Conservation (phyloP, 176 grass and related monocot genomes). For the Oryza rufipogon region DNA sequence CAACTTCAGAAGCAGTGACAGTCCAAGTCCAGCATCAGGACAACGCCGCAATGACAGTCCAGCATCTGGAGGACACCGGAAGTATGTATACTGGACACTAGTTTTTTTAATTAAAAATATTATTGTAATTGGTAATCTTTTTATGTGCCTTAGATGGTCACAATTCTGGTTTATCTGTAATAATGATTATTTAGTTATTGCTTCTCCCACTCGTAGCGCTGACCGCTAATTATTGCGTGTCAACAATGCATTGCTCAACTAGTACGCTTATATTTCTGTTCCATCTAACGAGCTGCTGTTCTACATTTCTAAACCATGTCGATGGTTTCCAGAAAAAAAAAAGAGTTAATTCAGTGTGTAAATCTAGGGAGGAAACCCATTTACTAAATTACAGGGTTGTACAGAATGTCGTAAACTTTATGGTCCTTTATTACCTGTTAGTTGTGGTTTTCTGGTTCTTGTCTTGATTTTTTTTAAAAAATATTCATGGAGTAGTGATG, state of each 20-base stretch:
- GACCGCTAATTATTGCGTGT: too few relatives aligned
- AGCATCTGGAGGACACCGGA: conserved; percentile 39
- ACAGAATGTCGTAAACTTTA: background rate
- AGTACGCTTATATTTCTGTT: too few relatives aligned
- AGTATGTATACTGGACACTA: conserved; percentile 42
- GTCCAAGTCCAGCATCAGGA: conserved; percentile 41
- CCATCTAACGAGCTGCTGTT: too few relatives aligned
- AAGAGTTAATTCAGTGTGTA: background rate
- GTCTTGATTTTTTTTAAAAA: background rate
- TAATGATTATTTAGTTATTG: too few relatives aligned
- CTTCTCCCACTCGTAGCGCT: too few relatives aligned
- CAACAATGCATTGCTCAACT: too few relatives aligned
- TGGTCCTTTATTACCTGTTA: background rate
- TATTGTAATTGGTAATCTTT: background rate
- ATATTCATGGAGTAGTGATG: background rate
- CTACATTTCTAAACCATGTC: too few relatives aligned
- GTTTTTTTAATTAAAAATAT: conserved; percentile 21
- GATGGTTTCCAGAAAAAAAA: too few relatives aligned
- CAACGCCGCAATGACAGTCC: conserved; percentile 7
- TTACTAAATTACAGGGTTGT: background rate
- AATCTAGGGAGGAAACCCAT: background rate
- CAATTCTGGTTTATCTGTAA: background rate
- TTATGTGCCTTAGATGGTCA: background rate
- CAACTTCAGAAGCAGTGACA: conserved; percentile 18
- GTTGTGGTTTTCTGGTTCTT: conserved; percentile 16